A percentile compares a stretch with the other conserved stretches of the same genome.
Conservation (phyloP, 1,284 basidiomycete genomes). For the Ustilago curta region DNA sequence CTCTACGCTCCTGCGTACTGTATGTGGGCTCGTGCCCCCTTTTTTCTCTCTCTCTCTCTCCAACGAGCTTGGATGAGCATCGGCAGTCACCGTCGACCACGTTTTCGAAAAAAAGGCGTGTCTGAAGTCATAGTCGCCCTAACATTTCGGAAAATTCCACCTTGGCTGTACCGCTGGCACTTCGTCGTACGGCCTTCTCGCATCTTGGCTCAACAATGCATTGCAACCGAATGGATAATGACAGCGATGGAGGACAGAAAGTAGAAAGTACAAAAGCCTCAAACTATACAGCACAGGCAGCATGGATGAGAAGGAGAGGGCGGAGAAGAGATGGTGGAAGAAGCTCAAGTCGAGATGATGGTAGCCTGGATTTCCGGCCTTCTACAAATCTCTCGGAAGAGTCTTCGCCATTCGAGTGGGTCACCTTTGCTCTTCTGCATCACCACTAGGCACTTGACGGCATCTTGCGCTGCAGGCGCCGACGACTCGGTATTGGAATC, state of each 20-base stretch:
- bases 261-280: slow-evolving; percentile 7
- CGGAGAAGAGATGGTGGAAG: neutral
- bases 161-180: neutral
- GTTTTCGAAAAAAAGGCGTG: slow-evolving; percentile 3
- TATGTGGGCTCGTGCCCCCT: slow-evolving; percentile 6
- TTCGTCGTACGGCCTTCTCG: neutral
- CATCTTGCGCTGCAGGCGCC: slow-evolving; percentile 7
- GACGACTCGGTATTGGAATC: slow-evolving; percentile 21
- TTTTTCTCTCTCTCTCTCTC: neutral
- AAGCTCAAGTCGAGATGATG: slow-evolving; percentile 46
- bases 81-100: neutral
- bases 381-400: slow-evolving; percentile 63
- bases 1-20: neutral
- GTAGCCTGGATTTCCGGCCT: slow-evolving; percentile 33
- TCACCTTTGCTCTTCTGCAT: slow-evolving; percentile 69
- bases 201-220: slow-evolving; percentile 8
- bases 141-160: neutral
- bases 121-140: neutral
- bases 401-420: slow-evolving; percentile 70
- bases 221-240: slow-evolving; percentile 7
- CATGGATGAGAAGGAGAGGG: neutral
- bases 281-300: neutral
- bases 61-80: neutral
- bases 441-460: slow-evolving; percentile 57
- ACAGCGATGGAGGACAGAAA: neutral